Percentiles rank a stretch among this genome's conserved stretches.
phyloP scores from a whole-genome alignment of 148 eudicot species.

The Pharnaceum exiguum region DNA sequence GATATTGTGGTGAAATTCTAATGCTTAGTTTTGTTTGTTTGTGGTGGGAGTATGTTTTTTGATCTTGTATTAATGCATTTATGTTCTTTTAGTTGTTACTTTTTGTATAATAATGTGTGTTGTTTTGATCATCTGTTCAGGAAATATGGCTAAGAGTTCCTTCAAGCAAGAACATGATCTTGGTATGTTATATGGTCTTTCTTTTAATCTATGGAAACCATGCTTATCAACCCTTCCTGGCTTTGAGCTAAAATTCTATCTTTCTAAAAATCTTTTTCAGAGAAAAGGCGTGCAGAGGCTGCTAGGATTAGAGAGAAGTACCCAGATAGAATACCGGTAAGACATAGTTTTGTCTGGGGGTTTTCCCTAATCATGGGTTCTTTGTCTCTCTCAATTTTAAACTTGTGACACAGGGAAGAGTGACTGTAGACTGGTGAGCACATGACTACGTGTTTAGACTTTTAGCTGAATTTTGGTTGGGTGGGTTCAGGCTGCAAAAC shows the following conservation, averaged over 20 bases:
- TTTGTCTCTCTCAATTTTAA: too few relatives aligned
- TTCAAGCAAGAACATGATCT: conserved; percentile 83
- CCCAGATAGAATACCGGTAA: conserved; percentile 85
- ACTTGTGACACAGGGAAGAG: too few relatives aligned
- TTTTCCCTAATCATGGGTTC: neutral
- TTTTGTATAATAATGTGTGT: neutral
- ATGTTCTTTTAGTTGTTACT: neutral
- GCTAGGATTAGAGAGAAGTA: conserved; percentile 83
- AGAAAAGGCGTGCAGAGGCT: conserved; percentile 85
- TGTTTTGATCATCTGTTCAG: conserved; percentile 16
- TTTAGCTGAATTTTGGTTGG: too few relatives aligned
- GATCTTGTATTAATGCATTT: conserved; percentile 1
- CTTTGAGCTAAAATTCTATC: neutral
- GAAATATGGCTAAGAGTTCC: conserved; percentile 65
- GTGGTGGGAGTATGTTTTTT: too few relatives aligned
- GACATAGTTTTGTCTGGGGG: conserved; percentile 1
- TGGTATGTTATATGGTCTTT: conserved; percentile 33
- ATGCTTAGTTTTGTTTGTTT: too few relatives aligned
- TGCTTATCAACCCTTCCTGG: neutral
- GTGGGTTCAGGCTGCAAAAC: too few relatives aligned
- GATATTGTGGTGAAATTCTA: too few relatives aligned
- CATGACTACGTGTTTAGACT: too few relatives aligned
- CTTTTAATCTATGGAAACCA: neutral
- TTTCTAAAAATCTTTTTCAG: conserved; percentile 28
- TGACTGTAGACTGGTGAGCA: too few relatives aligned